Evolutionary conservation across 805 yeast genomes (phyloP).

Genomic region (Lipomyces yamadae): DNA sequence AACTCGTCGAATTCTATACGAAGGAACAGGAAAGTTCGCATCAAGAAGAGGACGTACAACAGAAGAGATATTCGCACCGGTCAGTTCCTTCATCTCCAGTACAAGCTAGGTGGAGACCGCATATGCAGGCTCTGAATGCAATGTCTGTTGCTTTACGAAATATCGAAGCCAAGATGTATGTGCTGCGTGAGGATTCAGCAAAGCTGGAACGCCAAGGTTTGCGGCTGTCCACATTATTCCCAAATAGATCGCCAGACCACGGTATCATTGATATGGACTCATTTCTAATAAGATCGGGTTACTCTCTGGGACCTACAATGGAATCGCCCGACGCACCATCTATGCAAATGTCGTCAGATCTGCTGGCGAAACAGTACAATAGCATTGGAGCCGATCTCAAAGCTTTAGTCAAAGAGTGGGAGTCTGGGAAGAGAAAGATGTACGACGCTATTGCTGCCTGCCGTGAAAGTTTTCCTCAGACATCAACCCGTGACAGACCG

Average conservation of each 20-base stretch:
- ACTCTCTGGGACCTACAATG: conserved; percentile 5
- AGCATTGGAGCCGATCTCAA: conserved; percentile 30
- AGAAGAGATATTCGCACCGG: neutral
- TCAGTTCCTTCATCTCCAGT: neutral
- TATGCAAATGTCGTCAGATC: conserved; percentile 12
- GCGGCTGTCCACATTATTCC: neutral
- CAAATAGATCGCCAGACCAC: neutral
- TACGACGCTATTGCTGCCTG: conserved; percentile 21
- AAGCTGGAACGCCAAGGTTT: conserved; percentile 21
- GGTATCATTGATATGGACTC: conserved; percentile 7
- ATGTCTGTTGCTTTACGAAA: conserved; percentile 33
- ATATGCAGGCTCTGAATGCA: conserved; percentile 25
- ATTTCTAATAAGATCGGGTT: conserved; percentile 20
- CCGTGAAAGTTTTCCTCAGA: neutral
- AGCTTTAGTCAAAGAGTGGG: conserved; percentile 34
- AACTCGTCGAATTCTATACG: conserved; percentile 21
- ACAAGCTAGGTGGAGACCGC: conserved; percentile 23
- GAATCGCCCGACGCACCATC: conserved; percentile 8
- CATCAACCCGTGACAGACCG: neutral
- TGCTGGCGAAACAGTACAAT: conserved; percentile 33
- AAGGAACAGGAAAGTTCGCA: conserved; percentile 10
- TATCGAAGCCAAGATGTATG: conserved; percentile 36
- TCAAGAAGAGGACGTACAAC: conserved; percentile 6
- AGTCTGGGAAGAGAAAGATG: conserved; percentile 25
- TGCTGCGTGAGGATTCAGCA: conserved; percentile 33